Evolutionary conservation across 2,329 filamentous ascomycete species (phyloP), one percentile per base, ranked within the genome.

Genomic region (Lasiodiplodia sp.): DNA sequence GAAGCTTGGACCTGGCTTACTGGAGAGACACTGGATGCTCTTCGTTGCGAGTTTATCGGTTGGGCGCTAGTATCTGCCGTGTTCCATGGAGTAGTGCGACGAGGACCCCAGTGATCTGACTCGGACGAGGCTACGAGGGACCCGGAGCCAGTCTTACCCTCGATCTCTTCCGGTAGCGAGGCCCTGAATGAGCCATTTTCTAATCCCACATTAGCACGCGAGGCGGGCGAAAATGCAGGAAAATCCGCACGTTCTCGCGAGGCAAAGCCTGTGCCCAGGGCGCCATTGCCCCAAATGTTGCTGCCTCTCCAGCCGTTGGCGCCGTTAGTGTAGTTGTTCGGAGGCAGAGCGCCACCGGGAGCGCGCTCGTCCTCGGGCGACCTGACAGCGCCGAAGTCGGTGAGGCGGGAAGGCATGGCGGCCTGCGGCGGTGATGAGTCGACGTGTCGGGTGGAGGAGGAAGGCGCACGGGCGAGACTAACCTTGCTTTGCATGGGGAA

Each of bases 51-150:
- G 16, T 77, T 70, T 58, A 72, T 73, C 18, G 77, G 67, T 38
- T 68, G 70, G 16, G 75, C 58, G 18, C 71, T 68, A 14, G 68
- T 72, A 56, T 88, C 86, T 28, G 83, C 73, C 7, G 81, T 80
- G 71, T 85, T 86, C 91, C 91, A 93, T 18, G 87, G 85, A 52
- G 60, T 81, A 52, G 44, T 81, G 71, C 81, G 84, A 64, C 83
- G 80, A 56, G 82, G 82, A 64, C 79, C 80, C 88, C 90, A 92
- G 57, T 85, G 82, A 72, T 92, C 90, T 21, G 87, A 87, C 74
- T 93, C 90, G 11, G 91, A 92, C 52, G 89, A 87, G 55, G 88
- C 85, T 69, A 92, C 85, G 49, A 94, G 83, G 69, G 90, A 91
- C 70, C 89, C 86, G 6, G 91, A 92, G 60, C 91, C 91, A 3